phyloP scores from a whole-genome alignment of 1,284 basidiomycete genomes.

The Tilletia walkeri region DNA sequence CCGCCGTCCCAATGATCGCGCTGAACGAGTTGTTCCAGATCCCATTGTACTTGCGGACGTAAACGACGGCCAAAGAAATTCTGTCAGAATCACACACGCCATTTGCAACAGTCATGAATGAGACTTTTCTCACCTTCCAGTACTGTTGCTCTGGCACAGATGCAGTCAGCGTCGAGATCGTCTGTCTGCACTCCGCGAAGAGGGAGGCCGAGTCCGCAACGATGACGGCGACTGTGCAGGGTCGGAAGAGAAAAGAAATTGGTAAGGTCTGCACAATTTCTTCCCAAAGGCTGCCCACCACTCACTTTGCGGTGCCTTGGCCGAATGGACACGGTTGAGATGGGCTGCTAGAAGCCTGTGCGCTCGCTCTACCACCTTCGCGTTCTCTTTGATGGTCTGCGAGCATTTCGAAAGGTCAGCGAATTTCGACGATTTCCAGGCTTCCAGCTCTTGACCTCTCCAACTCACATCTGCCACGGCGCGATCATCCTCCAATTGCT shows the following conservation, averaged over 20 bases:
- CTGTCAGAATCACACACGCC: too few species aligned
- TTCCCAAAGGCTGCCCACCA: neutral
- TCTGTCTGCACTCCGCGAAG: constrained; percentile 5
- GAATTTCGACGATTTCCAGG: neutral
- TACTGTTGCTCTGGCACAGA: constrained; percentile 28
- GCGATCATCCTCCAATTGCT: constrained; percentile 7
- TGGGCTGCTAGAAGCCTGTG: constrained; percentile 28
- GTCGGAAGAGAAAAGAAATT: too few species aligned
- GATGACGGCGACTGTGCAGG: constrained; percentile 17
- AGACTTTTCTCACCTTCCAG: constrained; percentile 27
- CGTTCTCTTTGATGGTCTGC: constrained; percentile 30
- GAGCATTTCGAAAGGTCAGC: neutral
- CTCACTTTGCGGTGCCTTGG: constrained; percentile 23
- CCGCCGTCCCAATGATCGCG: constrained; percentile 16
- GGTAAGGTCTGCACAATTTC: too few species aligned
- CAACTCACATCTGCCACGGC: constrained; percentile 8
- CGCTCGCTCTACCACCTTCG: constrained; percentile 36
- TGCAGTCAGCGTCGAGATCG: constrained; percentile 19
- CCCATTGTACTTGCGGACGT: constrained; percentile 21
- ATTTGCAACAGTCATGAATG: neutral
- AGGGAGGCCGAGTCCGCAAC: neutral
- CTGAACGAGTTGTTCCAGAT: constrained; percentile 27
- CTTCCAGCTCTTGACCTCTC: neutral
- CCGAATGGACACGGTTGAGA: constrained; percentile 36
- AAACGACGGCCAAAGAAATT: neutral